phyloP scores from a whole-genome alignment of 2,329 filamentous ascomycete genomes.

The Aschersonia sp. region DNA sequence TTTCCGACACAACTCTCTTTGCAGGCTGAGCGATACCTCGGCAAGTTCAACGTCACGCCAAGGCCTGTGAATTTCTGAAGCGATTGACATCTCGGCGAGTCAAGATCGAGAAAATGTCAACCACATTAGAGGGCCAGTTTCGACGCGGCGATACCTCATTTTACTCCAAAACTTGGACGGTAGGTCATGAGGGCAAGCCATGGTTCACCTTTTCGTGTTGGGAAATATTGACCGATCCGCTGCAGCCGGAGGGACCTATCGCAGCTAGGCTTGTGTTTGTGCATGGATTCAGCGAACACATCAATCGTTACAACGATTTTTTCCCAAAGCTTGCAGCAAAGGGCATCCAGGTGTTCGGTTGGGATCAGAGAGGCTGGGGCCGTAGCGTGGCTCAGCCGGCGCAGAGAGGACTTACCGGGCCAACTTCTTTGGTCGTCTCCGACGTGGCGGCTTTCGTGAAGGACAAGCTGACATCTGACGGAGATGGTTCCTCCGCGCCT shows the following conservation, averaged over 20 bases:
- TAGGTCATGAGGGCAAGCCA: slow-evolving; percentile 19
- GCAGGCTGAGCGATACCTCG: no score
- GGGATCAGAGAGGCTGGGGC: slow-evolving; percentile 87
- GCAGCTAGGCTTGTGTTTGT: slow-evolving; percentile 67
- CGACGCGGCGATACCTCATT: not conserved
- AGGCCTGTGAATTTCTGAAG: not conserved
- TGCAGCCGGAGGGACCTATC: slow-evolving; percentile 36
- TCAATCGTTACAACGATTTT: slow-evolving; percentile 61
- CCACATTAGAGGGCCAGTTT: slow-evolving; percentile 26
- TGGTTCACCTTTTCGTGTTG: not conserved
- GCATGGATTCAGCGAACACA: slow-evolving; percentile 82
- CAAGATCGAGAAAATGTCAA: slow-evolving; percentile 15
- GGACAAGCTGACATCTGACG: slow-evolving; percentile 34
- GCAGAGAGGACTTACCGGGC: slow-evolving; percentile 58
- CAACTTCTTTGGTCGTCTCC: slow-evolving; percentile 55
- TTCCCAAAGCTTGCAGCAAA: slow-evolving; percentile 54
- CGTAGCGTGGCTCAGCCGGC: slow-evolving; percentile 46
- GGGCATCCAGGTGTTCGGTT: slow-evolving; percentile 61
- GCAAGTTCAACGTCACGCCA: not conserved
- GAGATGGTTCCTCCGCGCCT: slow-evolving; percentile 25
- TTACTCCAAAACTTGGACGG: slow-evolving; percentile 40
- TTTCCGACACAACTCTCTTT: no score
- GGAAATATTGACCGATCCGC: not conserved
- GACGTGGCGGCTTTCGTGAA: slow-evolving; percentile 68
- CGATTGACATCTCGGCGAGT: no score